Evolutionary conservation across 179 eudicot genomes (phyloP).

Genomic region (Beta macrorhiza): DNA sequence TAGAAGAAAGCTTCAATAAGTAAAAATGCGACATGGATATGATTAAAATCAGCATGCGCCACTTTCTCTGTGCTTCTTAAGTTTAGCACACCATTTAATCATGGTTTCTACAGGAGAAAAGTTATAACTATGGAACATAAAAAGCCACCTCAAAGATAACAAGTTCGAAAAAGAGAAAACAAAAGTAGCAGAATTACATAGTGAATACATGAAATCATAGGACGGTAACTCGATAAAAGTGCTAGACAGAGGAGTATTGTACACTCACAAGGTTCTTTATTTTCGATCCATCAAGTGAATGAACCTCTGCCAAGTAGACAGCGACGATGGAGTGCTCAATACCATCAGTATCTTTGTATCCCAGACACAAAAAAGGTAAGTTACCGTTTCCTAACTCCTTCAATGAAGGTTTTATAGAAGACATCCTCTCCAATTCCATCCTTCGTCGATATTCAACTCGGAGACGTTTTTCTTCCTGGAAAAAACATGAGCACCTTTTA

Average conservation of each 20-base stretch:
- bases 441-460: conserved; percentile 59
- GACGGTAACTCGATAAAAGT: conserved; percentile 7
- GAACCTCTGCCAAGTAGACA: conserved; percentile 78
- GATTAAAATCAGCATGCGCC: conserved; percentile 3
- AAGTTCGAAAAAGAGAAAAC: background rate
- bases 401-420: conserved; percentile 62
- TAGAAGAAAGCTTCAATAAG: background rate
- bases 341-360: conserved; percentile 64
- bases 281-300: conserved; percentile 54
- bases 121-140: conserved; percentile 5
- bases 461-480: conserved; percentile 67
- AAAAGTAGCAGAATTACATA: conserved; percentile 1
- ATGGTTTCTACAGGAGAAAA: background rate
- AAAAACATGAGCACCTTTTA: conserved; percentile 20
- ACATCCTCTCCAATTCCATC: conserved; percentile 83
- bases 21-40: background rate
- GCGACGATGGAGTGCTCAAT: conserved; percentile 68
- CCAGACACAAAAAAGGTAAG: conserved; percentile 76
- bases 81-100: background rate
- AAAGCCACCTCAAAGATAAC: background rate
- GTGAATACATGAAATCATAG: background rate
- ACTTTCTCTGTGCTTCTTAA: background rate
- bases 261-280: conserved; percentile 63
- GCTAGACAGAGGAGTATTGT: conserved; percentile 17
- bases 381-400: conserved; percentile 57